Evolutionary conservation across 371 early-diverging fungal genomes (phyloP), one percentile per base, ranked within the genome.

Genomic region (Apophysomyces sp.): DNA sequence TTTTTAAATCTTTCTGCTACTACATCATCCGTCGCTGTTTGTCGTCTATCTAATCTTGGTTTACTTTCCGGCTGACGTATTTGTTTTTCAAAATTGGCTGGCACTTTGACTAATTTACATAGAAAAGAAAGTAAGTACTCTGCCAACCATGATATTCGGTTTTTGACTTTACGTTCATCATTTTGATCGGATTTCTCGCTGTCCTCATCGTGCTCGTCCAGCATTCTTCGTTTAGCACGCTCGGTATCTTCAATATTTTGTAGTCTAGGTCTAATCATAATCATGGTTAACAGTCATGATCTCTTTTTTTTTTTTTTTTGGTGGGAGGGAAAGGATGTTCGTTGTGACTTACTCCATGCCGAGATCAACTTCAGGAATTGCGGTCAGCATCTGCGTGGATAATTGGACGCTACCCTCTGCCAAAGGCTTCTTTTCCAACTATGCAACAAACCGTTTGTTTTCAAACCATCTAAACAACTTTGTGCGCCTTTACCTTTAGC

Each of bases 341-440:
- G 3, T 26, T 2, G 8, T 40, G n/a, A 73, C 78, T 63, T 83
- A 91, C 89, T 84, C 87, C 36, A 92, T 89, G 36, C 95, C 97
- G 3, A 97, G 78, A 70, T 96, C 95, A 4, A 95, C 92, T 72
- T 96, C 96, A 4, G 95, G 97, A 57, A 97, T 94, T 8, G 94
- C 92, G 7, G 95, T 94, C 34, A 97, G 68, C 95, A 97, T 95
- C 34, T 91, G 83, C 8, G 95, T 83, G 2, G 95, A 94, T 32
- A 92, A 72, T 40, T 94, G 90, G 1, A 94, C 92, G 63, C 90
- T 94, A 21, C 95, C 95, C 67, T 97, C 96, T 16, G 78, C 74
- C 26, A 91, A 85, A 0, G 83, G 84, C 62, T 86, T 86, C 37
- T 66, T 58, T 8, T 71, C 72, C 16, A 76, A 62, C 76, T 81